Evolutionary conservation across 305 asterid genomes (phyloP), one percentile per base, ranked within the genome.

Genomic region (Solanum chacoense): DNA sequence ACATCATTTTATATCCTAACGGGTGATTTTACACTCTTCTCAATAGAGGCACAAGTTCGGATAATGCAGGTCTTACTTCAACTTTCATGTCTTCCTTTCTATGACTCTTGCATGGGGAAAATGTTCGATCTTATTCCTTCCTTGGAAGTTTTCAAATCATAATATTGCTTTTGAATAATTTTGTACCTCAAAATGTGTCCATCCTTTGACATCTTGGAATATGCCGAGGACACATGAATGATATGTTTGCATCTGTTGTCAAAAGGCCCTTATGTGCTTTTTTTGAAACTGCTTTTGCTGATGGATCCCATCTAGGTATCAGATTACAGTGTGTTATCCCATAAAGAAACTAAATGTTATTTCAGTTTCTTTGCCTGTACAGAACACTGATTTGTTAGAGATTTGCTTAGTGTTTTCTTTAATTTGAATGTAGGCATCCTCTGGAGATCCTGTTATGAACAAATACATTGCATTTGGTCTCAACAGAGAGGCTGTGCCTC

Each of bases 401-500:
- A 36, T 77, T 77, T 26, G 28, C 14, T 37, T 6, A 37, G 22
- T 6, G 36, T 6, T 69, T 18, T 86, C 26, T 71, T 71, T 42
- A 78, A 79, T 37, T 89, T 87, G 81, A 79, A 72, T 95, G 91
- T 92, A 95, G 98, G 97, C 94, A 73, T 83, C 94, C 40, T 38
- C 91, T 0, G 34, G 91, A 8, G 99, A 97, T 92, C 98, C 96
- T 16, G 22, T 94, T 13, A 93, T 92, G n/a, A 93, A 92, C 93
- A 97, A 94, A 90, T 96, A 96, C 87, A 84, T 94, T 86, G 94
- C 97, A 78, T 94, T 97, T 2, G 98, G 98, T 90, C 96, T 97
- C 87, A 93, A 81, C 92, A 91, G 97, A 88, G 99, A 97, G 87
- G 96, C 94, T 88, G 98, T 95, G 88, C 93, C 94, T 13, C 93